Percentiles rank a stretch among this genome's conserved stretches.
Evolutionary conservation across 2,329 filamentous ascomycete genomes (phyloP).

Genomic region (Ascomycota sp.): DNA sequence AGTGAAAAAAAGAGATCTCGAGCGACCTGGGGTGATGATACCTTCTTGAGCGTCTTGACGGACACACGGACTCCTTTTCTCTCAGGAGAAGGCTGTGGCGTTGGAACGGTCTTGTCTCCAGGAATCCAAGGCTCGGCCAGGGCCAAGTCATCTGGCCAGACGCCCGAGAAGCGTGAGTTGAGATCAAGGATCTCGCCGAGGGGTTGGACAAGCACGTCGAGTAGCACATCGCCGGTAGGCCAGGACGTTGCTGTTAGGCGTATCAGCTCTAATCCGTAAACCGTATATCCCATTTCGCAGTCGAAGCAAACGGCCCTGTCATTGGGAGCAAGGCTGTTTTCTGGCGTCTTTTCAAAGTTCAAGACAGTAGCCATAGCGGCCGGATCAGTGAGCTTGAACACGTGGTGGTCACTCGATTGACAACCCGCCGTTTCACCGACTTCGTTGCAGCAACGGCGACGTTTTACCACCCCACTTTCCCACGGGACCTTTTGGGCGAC

Average conservation of each 20-base stretch:
- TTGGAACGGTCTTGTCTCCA: conserved; percentile 3
- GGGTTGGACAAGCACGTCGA: conserved; percentile 74
- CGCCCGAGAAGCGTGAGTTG: conserved; percentile 81
- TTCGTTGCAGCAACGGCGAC: conserved; percentile 60
- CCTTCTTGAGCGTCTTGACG: conserved; percentile 40
- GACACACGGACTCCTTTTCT: too few species aligned
- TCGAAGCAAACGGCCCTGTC: conserved; percentile 65
- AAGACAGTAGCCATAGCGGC: conserved; percentile 59
- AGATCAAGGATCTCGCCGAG: conserved; percentile 71
- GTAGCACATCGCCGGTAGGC: conserved; percentile 52
- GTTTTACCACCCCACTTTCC: conserved; percentile 35
- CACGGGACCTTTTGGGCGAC: conserved; percentile 35
- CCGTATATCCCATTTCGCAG: conserved; percentile 96
- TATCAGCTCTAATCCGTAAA: conserved; percentile 69
- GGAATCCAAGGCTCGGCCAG: conserved; percentile 38
- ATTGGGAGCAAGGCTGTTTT: conserved; percentile 29
- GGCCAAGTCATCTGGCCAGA: conserved; percentile 57
- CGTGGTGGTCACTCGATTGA: conserved; percentile 49
- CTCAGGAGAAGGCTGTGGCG: too few species aligned
- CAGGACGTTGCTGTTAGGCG: conserved; percentile 77
- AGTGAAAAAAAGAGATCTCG: conserved; percentile 58
- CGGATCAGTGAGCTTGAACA: conserved; percentile 64
- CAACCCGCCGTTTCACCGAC: conserved; percentile 60
- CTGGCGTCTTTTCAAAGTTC: conserved; percentile 63
- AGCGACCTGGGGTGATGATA: conserved; percentile 53